A percentile compares a stretch with the other conserved stretches of the same genome.
Evolutionary conservation across 805 yeast genomes (phyloP).

Genomic region (Candida gorgasii): DNA sequence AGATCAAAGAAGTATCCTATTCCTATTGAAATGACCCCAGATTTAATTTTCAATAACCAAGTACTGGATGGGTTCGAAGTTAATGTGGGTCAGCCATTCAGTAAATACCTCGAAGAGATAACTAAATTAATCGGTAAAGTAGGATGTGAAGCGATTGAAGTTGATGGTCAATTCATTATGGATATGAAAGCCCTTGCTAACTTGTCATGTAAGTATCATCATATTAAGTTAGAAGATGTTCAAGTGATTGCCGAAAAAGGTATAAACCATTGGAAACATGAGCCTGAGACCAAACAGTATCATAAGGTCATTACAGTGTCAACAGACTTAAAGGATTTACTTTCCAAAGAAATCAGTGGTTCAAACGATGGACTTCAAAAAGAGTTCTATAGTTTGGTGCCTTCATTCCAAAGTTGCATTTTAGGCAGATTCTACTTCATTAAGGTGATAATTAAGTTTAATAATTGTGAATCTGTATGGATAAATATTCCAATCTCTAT

Average conservation of each 20-base stretch:
- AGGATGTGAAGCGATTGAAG: constrained; percentile 27
- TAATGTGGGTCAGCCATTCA: constrained; percentile 22
- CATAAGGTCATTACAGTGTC: constrained; percentile 9
- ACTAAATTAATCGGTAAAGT: constrained; percentile 26
- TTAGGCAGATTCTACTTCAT: constrained; percentile 38
- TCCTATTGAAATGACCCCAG: constrained; percentile 40
- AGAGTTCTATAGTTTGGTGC: constrained; percentile 32
- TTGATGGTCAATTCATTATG: constrained; percentile 30
- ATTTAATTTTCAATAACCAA: constrained; percentile 33
- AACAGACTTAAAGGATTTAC: constrained; percentile 11
- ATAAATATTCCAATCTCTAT: constrained; percentile 7
- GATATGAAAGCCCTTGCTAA: constrained; percentile 37
- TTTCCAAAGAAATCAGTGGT: constrained; percentile 23
- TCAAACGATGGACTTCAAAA: constrained; percentile 20
- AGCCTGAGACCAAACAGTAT: constrained; percentile 3
- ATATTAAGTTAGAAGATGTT: constrained; percentile 23
- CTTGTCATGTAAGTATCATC: constrained; percentile 32
- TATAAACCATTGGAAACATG: constrained; percentile 3
- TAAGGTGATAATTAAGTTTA: constrained; percentile 23
- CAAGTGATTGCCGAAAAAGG: constrained; percentile 3
- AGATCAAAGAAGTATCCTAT: constrained; percentile 35
- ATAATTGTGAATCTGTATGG: constrained; percentile 1
- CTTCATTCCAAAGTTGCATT: constrained; percentile 40
- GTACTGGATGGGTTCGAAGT: constrained; percentile 31
- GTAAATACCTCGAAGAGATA: constrained; percentile 25